Base-by-base conservation (phyloP, 257 asterid genomes). In the Thymus quinquecostatus region DNA sequence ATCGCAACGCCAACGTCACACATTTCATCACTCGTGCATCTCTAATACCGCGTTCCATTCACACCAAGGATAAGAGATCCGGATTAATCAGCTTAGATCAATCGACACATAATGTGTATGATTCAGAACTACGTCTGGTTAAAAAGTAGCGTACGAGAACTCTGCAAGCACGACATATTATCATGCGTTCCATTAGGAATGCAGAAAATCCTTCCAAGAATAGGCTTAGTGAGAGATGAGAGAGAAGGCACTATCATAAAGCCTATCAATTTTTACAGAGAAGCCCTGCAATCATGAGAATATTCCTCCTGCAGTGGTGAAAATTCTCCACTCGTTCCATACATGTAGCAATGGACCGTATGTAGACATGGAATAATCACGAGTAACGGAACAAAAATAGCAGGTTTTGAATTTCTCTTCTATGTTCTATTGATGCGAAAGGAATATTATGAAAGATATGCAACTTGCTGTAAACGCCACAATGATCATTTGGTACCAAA, bases 381-480 rank as follows among this genome's bases (percentile, higher is more conserved):
- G 41, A 63, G 58, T 10, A 68, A 43, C 74, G 53, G 12, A 68
- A 61, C 66, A 32, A 33, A 49, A 2, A 41, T 43, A 61, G 64
- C 60, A 66, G 34, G 60, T 10, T 40, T 47, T 50, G 51, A 51
- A 68, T 21, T 14, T 14, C 27, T 54, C 68, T 30, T 54, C 70
- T 33, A 64, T 51, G 43, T 45, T 71, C 71, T 12, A 56, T 14
- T 72, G 54, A 67, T 68, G 58, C 44, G n/a, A 64, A 61, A 41
- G 69, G 80, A 82, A 69, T 60, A 47, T 69, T 54, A 60, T 10
- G 34, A 63, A 44, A 78, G 55, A 56, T 43, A 21, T 29, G 44
- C 11, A 63, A 67, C 55, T 47, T 65, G 8, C 63, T 30, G n/a
- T 41, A 55, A 69, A 55, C 47, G 61, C 63, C 60, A 38, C 62